These are phyloP conservation scores for Silene coronaria DNA, from an alignment of 179 eudicot genomes.

Conservation along the genomic window DNA sequence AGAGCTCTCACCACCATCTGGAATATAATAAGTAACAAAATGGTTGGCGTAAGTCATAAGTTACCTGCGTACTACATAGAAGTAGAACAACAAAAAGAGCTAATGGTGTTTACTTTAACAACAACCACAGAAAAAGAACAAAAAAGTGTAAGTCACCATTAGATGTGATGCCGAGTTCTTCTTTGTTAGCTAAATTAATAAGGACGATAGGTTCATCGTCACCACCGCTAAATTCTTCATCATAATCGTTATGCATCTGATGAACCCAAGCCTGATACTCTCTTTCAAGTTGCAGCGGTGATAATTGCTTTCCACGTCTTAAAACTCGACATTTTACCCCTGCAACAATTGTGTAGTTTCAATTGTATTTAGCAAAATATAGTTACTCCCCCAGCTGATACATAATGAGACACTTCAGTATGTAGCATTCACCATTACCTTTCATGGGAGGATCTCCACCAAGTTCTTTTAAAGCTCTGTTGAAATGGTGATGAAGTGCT, in stretches of 20 bases:
- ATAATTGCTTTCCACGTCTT: conserved; percentile 41
- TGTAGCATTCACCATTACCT: conserved; percentile 36
- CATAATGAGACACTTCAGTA: neutral
- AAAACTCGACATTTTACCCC: conserved; percentile 37
- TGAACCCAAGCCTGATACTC: conserved; percentile 59
- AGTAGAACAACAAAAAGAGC: neutral
- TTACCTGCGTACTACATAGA: neutral
- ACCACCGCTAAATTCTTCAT: conserved; percentile 50
- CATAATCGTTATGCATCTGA: conserved; percentile 56
- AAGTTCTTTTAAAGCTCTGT: conserved; percentile 58
- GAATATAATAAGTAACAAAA: neutral
- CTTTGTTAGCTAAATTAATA: conserved; percentile 35
- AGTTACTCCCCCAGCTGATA: neutral
- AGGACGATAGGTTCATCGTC: conserved; percentile 47
- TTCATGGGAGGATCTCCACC: conserved; percentile 35
- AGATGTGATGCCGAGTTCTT: conserved; percentile 45
- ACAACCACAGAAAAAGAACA: neutral
- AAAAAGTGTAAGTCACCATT: conserved; percentile 31
- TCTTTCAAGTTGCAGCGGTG: conserved; percentile 45
- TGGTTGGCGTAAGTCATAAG: neutral
- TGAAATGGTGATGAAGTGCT: conserved; percentile 51
- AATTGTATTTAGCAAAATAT: neutral
- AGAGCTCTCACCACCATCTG: neutral
- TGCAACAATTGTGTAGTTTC: conserved; percentile 15
- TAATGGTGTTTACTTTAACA: neutral